These are phyloP conservation scores for Trametes sp. DNA, from an alignment of 1,284 basidiomycete species.

Conservation along the genomic window DNA sequence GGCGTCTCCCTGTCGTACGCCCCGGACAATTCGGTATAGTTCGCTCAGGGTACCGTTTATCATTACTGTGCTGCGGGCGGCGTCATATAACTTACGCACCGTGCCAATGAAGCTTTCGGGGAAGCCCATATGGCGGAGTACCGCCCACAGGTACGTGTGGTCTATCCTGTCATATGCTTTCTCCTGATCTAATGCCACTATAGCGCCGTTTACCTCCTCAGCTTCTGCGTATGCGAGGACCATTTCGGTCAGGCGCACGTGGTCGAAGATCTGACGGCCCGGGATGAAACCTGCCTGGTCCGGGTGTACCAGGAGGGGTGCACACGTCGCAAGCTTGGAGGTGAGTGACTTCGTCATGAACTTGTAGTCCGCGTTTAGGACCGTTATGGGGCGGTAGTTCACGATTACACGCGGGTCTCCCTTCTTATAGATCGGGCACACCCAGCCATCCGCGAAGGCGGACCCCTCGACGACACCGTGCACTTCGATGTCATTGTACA, in stretches of 20 bases:
- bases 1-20: not conserved
- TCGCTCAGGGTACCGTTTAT: not conserved
- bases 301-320: slow-evolving; percentile 30
- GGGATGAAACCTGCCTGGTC: slow-evolving; percentile 43
- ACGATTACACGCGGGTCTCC: slow-evolving; percentile 24
- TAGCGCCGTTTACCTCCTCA: slow-evolving; percentile 29
- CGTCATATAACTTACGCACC: not conserved
- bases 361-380: slow-evolving; percentile 45
- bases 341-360: slow-evolving; percentile 35
- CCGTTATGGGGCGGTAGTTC: slow-evolving; percentile 45
- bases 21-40: not conserved
- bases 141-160: not conserved
- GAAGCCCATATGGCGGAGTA: not conserved
- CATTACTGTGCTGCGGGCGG: not conserved
- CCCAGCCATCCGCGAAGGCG: slow-evolving; percentile 41
- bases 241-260: slow-evolving; percentile 29
- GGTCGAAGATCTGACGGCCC: slow-evolving; percentile 34
- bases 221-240: slow-evolving; percentile 37
- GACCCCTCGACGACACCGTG: slow-evolving; percentile 18
- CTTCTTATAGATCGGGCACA: slow-evolving; percentile 40
- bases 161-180: not conserved
- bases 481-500: slow-evolving; percentile 33
- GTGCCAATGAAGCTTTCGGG: not conserved
- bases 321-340: slow-evolving; percentile 24
- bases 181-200: not conserved